Evolutionary conservation across 2,329 filamentous ascomycete genomes (phyloP), one percentile per base, ranked within the genome.

Genomic region (Cryphonectria parasitica): DNA sequence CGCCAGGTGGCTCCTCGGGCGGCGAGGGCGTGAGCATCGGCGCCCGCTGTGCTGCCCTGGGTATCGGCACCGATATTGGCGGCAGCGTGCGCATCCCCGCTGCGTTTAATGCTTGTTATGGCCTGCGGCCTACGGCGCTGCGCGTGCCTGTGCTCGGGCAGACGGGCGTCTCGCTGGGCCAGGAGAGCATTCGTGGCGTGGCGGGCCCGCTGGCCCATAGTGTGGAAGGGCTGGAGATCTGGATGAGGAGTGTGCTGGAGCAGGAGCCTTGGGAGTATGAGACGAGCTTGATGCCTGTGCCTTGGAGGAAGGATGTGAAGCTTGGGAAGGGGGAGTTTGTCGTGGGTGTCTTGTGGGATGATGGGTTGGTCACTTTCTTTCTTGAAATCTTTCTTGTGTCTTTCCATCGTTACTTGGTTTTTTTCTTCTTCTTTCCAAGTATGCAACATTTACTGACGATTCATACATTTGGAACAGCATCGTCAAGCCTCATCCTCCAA

Each of bases 1-100:
- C 79, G 0, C 77, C 79, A 0, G 83, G 83, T 0, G 83, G 83
- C 1, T 82, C 82, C 0, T 83, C 81, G 2, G 83, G 83, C 5
- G 83, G 81, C 13, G 82, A 83, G 68, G 81, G 80, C 1, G 81
- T 81, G 19, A 78, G 81, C 6, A 76, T 80, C 62, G 80, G 79
- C 0, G 79, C 82, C 54, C 75, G 76, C 65, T 82, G 81, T 45
- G 79, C 80, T 4, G 77, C 78, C 4, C 74, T 84, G 28, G 82
- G 82, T 1, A 68, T 70, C 31, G 71, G 69, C 3, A 64, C 67
- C 1, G 68, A 72, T 4, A 73, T 71, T 4, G 69, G 69, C 1
- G 72, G 72, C 22, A 72, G 72, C 25, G 64, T 73, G 34, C 45
- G 70, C 3, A 39, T 70, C 17, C 71, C 73, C 5, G 73, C 73